phyloP scores from a whole-genome alignment of 306 rosid species.

The Trifolium fragiferum region DNA sequence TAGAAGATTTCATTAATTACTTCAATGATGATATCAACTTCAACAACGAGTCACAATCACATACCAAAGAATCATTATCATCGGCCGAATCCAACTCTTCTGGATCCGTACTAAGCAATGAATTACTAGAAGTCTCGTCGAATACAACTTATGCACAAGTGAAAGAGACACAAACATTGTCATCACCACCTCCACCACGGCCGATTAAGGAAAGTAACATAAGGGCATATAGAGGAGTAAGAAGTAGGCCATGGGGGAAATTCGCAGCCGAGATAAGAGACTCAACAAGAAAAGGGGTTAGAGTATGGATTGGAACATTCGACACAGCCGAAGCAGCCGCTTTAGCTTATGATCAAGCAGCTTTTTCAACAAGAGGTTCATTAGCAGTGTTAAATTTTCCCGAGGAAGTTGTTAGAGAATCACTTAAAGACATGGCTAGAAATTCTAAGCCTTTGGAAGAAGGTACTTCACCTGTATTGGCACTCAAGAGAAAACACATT shows the following conservation, averaged over 20 bases:
- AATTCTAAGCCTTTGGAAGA: conserved; percentile 38
- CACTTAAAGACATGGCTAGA: conserved; percentile 32
- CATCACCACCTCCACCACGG: neutral
- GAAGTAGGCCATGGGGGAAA: conserved; percentile 90
- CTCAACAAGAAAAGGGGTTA: conserved; percentile 72
- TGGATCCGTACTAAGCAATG: neutral
- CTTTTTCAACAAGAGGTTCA: conserved; percentile 64
- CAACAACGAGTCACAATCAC: conserved; percentile 20
- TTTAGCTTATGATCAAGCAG: conserved; percentile 88
- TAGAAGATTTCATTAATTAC: conserved; percentile 3
- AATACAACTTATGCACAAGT: neutral
- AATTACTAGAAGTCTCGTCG: conserved; percentile 50
- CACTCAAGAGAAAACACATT: conserved; percentile 62
- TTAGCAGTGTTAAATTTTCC: conserved; percentile 80
- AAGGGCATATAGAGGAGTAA: conserved; percentile 64
- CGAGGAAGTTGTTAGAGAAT: conserved; percentile 48
- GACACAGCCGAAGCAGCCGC: conserved; percentile 89
- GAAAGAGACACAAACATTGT: neutral
- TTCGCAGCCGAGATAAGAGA: conserved; percentile 90
- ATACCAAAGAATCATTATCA: conserved; percentile 34
- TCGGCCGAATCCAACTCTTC: conserved; percentile 29
- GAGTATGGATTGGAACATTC: conserved; percentile 95
- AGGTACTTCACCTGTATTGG: conserved; percentile 69
- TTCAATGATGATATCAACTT: conserved; percentile 22
- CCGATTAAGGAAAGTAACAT: neutral